Evolutionary conservation across 805 yeast genomes (phyloP), one percentile per base, ranked within the genome.

Genomic region (Monosporozyma solicola): DNA sequence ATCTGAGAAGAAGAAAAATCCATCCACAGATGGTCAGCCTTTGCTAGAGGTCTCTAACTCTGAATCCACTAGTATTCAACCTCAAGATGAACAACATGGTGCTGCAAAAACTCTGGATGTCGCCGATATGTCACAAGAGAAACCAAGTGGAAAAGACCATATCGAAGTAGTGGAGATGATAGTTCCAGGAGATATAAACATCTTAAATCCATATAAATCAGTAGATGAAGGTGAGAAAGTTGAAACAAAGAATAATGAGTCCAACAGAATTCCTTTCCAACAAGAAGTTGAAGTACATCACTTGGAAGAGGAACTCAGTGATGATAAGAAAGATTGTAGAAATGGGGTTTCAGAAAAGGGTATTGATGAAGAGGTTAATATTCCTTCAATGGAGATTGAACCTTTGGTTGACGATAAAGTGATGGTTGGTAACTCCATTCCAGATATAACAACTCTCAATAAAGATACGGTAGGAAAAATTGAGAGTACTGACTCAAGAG

Each of bases 151-250:
- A 27, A 27, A 33, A 47, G 39, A 15, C 5, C 25, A 49, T 32
- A 37, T 33, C 2, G 48, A 45, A 16, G 33, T 54, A 24, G 55
- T 52, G 11, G 57, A 54, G 16, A 31, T 54, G 16, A 43, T 47
- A 3, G 53, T 52, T 1, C 57, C 58, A 7, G 55, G 58, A 25
- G 58, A 55, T 51, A 47, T 55, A 20, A 51, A 48, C 16, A 50
- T 55, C 4, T 37, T 55, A n/a, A 53, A 48, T 24, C 50, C 55
- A 32, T 55, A 48, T 50, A 37, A 33, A 29, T 25, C 15, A 32
- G n/a, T 20, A 41, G 25, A 41, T 41, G 27, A 41, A 8, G 44
- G 20, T 9, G 44, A 20, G 20, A 41, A 22, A 10, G 9, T 20
- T 41, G 11, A 41, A 20, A 41, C 20, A 41, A 41, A 13, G 11